phyloP scores from a whole-genome alignment of 1,139 yeast genomes.

The Geotrichum klebahnii region DNA sequence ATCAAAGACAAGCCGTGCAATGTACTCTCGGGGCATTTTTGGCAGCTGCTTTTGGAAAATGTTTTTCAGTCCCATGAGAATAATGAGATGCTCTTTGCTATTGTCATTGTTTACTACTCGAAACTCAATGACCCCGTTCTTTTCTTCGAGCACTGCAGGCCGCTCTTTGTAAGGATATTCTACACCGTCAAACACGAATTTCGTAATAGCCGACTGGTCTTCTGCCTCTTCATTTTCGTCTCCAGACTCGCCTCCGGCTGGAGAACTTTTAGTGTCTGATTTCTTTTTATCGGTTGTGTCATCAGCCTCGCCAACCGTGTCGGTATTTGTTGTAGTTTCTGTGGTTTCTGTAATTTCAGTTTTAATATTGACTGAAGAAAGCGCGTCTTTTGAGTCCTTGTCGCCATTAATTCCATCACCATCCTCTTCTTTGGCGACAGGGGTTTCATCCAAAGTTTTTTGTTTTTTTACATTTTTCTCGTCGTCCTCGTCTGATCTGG shows the following conservation, averaged over 20 bases:
- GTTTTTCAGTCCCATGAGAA: slow-evolving; percentile 88
- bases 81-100: slow-evolving; percentile 79
- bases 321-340: no score
- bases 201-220: slow-evolving; percentile 39
- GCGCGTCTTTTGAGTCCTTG: no score
- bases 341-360: no score
- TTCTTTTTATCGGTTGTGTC: no score
- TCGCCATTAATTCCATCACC: no score
- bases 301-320: no score
- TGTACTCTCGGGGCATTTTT: slow-evolving; percentile 96
- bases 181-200: slow-evolving; percentile 69
- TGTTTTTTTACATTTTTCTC: no score
- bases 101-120: slow-evolving; percentile 95
- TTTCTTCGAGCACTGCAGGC: slow-evolving; percentile 89
- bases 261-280: slow-evolving; percentile 45
- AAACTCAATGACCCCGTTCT: slow-evolving; percentile 86
- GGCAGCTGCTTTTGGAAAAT: slow-evolving; percentile 96
- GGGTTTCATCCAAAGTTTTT: no score
- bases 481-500: no score
- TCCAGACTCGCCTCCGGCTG: slow-evolving; percentile 35
- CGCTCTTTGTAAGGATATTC: slow-evolving; percentile 82
- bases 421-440: no score
- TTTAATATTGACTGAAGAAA: no score
- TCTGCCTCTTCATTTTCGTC: slow-evolving; percentile 28
- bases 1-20: slow-evolving; percentile 89